Evolutionary conservation across 1,284 basidiomycete species (phyloP).

Genomic region (Fomes fomentarius): DNA sequence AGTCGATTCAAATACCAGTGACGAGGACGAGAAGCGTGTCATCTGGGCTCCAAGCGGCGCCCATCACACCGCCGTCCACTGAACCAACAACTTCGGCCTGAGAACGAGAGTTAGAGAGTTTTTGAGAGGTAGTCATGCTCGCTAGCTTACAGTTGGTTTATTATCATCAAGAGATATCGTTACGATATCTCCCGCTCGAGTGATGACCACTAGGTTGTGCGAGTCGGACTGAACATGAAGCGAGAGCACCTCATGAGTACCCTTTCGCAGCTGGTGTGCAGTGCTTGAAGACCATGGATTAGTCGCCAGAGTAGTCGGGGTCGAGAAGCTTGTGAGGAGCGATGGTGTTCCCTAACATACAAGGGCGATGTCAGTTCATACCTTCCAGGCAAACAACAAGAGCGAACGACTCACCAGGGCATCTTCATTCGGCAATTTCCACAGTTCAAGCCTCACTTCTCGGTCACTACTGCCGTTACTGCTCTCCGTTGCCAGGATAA

Average conservation of each 20-base stretch:
- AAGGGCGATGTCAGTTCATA: not conserved
- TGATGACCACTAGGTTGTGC: constrained; percentile 56
- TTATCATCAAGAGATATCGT: constrained; percentile 63
- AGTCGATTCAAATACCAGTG: constrained; percentile 56
- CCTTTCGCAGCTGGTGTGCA: not conserved
- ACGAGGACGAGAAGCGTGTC: constrained; percentile 82
- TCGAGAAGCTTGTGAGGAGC: constrained; percentile 28
- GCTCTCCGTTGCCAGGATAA: constrained; percentile 64
- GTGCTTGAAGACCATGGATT: constrained; percentile 30
- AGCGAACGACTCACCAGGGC: constrained; percentile 17
- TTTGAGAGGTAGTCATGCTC: not conserved
- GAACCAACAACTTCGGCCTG: constrained; percentile 83
- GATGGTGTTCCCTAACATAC: constrained; percentile 10
- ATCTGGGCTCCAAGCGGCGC: constrained; percentile 91
- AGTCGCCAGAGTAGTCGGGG: constrained; percentile 23
- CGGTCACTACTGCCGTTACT: constrained; percentile 58
- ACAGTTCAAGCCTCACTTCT: constrained; percentile 36
- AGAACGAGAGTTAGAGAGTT: not conserved
- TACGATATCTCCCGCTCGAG: constrained; percentile 80
- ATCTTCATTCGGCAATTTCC: constrained; percentile 43
- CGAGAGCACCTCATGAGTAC: constrained; percentile 32
- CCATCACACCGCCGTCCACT: constrained; percentile 83
- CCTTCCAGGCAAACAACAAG: not conserved
- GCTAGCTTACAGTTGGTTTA: constrained; percentile 41
- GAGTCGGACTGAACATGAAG: constrained; percentile 30